phyloP scores from a whole-genome alignment of 2,329 filamentous ascomycete species.

The Ceratocystis eucalypticola region DNA sequence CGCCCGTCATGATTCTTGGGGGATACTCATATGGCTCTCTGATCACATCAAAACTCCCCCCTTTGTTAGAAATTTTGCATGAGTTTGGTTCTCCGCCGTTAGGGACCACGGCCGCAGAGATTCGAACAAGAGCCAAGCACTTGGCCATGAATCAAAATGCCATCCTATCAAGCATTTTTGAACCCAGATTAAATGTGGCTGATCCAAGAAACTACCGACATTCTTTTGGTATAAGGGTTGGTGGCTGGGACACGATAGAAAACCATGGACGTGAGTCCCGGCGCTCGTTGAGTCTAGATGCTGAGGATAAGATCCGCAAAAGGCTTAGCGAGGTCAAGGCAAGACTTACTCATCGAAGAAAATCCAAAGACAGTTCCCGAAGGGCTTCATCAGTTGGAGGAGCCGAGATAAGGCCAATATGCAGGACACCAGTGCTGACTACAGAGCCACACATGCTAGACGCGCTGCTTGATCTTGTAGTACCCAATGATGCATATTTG shows the following conservation, averaged over 20 bases:
- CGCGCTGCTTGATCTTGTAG: constrained; percentile 26
- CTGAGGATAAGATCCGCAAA: constrained; percentile 35
- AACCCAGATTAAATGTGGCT: constrained; percentile 25
- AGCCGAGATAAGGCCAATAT: not conserved
- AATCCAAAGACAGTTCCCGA: not conserved
- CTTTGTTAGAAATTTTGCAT: constrained; percentile 43
- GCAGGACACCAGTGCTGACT: not conserved
- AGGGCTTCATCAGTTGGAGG: not conserved
- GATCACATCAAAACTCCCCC: constrained; percentile 59
- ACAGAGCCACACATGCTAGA: not conserved
- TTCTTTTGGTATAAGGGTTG: constrained; percentile 34
- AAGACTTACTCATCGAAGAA: constrained; percentile 21
- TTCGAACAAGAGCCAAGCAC: constrained; percentile 54
- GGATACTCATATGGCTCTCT: constrained; percentile 90
- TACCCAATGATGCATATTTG: constrained; percentile 41
- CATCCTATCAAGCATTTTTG: constrained; percentile 29
- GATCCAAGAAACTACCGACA: constrained; percentile 22
- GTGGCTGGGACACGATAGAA: constrained; percentile 35
- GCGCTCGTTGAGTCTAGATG: constrained; percentile 30
- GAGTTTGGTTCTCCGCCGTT: constrained; percentile 40
- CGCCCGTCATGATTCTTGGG: constrained; percentile 44
- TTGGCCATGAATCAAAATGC: constrained; percentile 50
- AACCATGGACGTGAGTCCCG: constrained; percentile 31
- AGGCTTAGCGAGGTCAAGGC: constrained; percentile 37
- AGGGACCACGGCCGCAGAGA: constrained; percentile 52